Evolutionary conservation across 768 basidiomycete genomes (phyloP), one percentile per base, ranked within the genome.

Genomic region (Termitomyces sp.): DNA sequence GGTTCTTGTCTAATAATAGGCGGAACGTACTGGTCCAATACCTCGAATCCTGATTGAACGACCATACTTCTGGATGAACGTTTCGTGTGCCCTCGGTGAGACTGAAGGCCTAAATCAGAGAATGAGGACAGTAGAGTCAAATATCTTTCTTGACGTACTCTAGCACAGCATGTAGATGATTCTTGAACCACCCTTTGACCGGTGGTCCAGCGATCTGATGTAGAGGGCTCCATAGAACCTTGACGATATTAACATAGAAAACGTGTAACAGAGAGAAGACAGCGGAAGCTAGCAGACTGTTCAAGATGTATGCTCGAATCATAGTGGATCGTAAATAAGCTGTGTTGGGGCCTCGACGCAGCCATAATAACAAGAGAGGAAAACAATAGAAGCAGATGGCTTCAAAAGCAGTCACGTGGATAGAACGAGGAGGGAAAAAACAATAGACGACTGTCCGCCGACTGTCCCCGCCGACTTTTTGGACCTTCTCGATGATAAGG

Each of bases 31-130:
- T 54, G 87, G 86, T 50, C 82, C 80, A 13, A 87, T 60, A 4
- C 90, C 91, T 49, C 82, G 79, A 53, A 93, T 79, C 40, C 86
- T 82, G 44, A 92, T 78, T 51, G 82, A 86, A 58, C 87, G 79
- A 4, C 91, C 91, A 66, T 88, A 90, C 55, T 77, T 75, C 60
- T 79, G 68, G 8, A 83, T 78, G 55, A 82, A 81, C 10, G 69
- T 64, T 46, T 86, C 82, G 61, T 89, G 82, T 1, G 77, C 78
- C 61, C 65, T 74, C 8, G 81, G 79, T 5, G 87, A 88, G 13
- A 70, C 30, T 73, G 72, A 18, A 81, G 84, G 67, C 83, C 89
- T 68, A n/a, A 44, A 16, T 9, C 3, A 20, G 10, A 30, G 47
- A 14, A 4, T 49, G 35, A 55, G 50, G 12, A 48, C 47, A 23